Evolutionary conservation across 2,329 filamentous ascomycete genomes (phyloP).

Genomic region (Teratosphaeria destructans): DNA sequence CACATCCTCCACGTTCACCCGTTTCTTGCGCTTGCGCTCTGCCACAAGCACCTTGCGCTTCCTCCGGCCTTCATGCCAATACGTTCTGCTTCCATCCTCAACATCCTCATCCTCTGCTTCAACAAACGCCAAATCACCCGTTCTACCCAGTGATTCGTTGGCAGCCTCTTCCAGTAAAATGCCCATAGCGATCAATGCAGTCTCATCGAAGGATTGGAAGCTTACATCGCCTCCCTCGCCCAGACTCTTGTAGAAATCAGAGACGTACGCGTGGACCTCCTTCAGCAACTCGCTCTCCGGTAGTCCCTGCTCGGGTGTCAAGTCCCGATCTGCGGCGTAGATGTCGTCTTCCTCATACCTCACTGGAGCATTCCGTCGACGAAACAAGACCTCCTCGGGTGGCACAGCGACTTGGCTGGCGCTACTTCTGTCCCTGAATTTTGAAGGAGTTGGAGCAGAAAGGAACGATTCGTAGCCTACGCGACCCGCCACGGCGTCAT

Average conservation of each 20-base stretch:
- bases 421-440: conserved; percentile 16
- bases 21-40: background rate
- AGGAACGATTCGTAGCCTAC: conserved; percentile 38
- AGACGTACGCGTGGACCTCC: conserved; percentile 57
- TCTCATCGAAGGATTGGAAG: conserved; percentile 63
- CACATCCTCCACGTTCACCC: background rate
- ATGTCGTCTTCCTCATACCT: conserved; percentile 62
- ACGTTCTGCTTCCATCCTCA: background rate
- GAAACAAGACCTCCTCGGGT: conserved; percentile 64
- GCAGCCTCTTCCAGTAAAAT: conserved; percentile 64
- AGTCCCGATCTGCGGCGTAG: conserved; percentile 54
- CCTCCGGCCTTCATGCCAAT: background rate
- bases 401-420: conserved; percentile 36
- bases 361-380: conserved; percentile 50
- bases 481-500: conserved; percentile 59
- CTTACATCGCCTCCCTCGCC: conserved; percentile 10
- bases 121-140: conserved; percentile 61
- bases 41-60: background rate
- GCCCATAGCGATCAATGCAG: conserved; percentile 63
- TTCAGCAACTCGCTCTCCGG: conserved; percentile 62
- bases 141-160: conserved; percentile 49
- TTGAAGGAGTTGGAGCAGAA: conserved; percentile 21
- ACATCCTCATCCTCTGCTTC: conserved; percentile 38
- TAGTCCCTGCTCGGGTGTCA: conserved; percentile 41
- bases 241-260: conserved; percentile 49